Evolutionary conservation across 345 rosid genomes (phyloP).

Genomic region (Chamaenerion angustifolium): DNA sequence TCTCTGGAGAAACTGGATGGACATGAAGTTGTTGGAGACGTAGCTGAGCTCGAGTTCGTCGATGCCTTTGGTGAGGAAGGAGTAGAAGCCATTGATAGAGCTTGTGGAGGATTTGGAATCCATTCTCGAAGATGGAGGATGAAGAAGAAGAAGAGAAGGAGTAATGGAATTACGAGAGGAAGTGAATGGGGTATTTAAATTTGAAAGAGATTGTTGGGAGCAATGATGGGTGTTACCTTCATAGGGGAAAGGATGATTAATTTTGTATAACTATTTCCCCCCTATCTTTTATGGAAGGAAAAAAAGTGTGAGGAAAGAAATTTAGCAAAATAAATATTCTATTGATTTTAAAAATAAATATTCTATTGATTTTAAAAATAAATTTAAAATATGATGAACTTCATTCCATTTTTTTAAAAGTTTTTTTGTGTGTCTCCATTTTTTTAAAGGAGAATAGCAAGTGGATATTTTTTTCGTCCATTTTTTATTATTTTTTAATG

Average conservation of each 20-base stretch:
- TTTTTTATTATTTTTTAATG: too few relatives aligned
- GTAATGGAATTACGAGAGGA: not conserved
- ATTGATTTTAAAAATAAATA: too few relatives aligned
- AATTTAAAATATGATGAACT: too few relatives aligned
- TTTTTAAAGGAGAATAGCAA: too few relatives aligned
- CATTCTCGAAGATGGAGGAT: slow-evolving; percentile 7
- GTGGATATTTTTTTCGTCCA: too few relatives aligned
- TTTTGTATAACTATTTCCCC: too few relatives aligned
- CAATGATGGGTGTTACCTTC: slow-evolving; percentile 41
- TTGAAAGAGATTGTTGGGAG: slow-evolving; percentile 17
- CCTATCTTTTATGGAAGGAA: too few relatives aligned
- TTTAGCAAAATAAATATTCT: too few relatives aligned
- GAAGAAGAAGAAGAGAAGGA: not conserved
- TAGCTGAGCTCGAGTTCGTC: slow-evolving; percentile 31
- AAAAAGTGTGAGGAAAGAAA: too few relatives aligned
- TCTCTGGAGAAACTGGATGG: slow-evolving; percentile 31
- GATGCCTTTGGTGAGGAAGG: slow-evolving; percentile 23
- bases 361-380: too few relatives aligned
- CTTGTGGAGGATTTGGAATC: slow-evolving; percentile 23
- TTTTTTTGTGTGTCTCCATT: too few relatives aligned
- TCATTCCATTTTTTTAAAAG: too few relatives aligned
- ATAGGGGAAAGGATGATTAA: slow-evolving; percentile 41
- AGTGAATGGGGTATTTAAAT: not conserved
- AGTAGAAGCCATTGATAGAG: slow-evolving; percentile 38
- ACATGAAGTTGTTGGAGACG: slow-evolving; percentile 27